Evolutionary conservation across 441 rosid species (phyloP).

Genomic region (Erodium moschatum): DNA sequence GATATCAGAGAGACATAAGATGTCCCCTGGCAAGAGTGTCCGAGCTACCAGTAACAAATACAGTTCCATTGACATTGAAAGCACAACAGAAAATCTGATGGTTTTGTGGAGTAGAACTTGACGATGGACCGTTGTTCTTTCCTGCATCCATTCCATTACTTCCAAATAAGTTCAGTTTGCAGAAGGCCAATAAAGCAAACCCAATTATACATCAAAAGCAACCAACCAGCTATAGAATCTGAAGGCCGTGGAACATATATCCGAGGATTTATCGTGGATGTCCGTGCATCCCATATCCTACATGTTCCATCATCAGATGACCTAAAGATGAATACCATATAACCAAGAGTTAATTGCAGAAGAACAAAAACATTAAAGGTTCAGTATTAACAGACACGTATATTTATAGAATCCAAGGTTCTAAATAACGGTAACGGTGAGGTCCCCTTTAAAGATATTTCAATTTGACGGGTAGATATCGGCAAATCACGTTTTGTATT

Average conservation of each 20-base stretch:
- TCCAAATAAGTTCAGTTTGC: neutral
- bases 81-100: slow-evolving; percentile 92
- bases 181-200: neutral
- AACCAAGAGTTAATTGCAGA: slow-evolving; percentile 19
- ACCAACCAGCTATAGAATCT: slow-evolving; percentile 48
- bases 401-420: too few species aligned
- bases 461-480: too few species aligned
- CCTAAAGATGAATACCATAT: slow-evolving; percentile 33
- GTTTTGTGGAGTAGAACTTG: slow-evolving; percentile 48
- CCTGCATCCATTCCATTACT: slow-evolving; percentile 33
- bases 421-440: too few species aligned
- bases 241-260: slow-evolving; percentile 76
- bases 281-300: slow-evolving; percentile 97
- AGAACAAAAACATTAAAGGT: slow-evolving; percentile 11
- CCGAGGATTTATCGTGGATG: slow-evolving; percentile 57
- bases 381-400: neutral
- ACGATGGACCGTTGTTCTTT: slow-evolving; percentile 45
- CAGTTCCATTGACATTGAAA: slow-evolving; percentile 92
- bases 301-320: slow-evolving; percentile 99
- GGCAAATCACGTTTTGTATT: too few species aligned
- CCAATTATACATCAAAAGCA: slow-evolving; percentile 10
- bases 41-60: slow-evolving; percentile 98
- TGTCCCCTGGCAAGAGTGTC: slow-evolving; percentile 93
- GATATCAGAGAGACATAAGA: slow-evolving; percentile 20
- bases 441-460: too few species aligned